A percentile compares a stretch with the other conserved stretches of the same genome.
Evolutionary conservation across 192 early-diverging fungal species (phyloP).

Genomic region (Backusella tuberculispora): DNA sequence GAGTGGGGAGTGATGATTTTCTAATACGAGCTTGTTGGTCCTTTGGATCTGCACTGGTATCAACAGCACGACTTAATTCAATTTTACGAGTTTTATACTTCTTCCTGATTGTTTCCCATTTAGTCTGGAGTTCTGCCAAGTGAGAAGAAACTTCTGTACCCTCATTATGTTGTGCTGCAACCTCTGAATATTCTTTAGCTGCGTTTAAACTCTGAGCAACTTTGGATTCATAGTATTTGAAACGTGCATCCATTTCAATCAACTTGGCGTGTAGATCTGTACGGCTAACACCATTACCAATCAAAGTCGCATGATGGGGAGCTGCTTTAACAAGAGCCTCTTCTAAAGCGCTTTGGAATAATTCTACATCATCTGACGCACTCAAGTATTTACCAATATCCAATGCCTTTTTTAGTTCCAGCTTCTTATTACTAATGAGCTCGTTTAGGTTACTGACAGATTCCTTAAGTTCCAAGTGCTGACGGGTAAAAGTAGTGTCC

Average conservation of each 20-base stretch:
- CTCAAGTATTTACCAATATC: constrained; percentile 39
- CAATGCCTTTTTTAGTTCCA: constrained; percentile 32
- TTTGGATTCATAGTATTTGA: constrained; percentile 42
- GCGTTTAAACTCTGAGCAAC: constrained; percentile 11
- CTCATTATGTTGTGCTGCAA: not conserved
- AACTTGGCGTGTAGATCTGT: constrained; percentile 43
- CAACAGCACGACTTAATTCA: constrained; percentile 21
- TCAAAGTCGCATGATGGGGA: constrained; percentile 21
- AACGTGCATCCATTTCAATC: constrained; percentile 49
- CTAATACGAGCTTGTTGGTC: constrained; percentile 17
- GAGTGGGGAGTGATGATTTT: constrained; percentile 38
- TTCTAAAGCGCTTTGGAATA: constrained; percentile 40
- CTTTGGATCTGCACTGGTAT: constrained; percentile 17
- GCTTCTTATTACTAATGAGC: constrained; percentile 36
- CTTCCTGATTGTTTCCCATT: constrained; percentile 17
- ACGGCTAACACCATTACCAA: constrained; percentile 26
- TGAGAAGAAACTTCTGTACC: not conserved
- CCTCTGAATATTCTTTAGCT: not conserved
- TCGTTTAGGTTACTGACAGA: constrained; percentile 28
- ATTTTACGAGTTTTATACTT: constrained; percentile 21
- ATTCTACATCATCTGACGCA: constrained; percentile 42
- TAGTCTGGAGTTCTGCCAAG: constrained; percentile 2
- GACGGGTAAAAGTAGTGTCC: constrained; percentile 35
- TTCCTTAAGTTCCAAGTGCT: constrained; percentile 39
- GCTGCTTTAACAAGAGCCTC: constrained; percentile 40